These are phyloP conservation scores for Colletotrichum tropicale DNA, from an alignment of 2,329 filamentous ascomycete genomes.

Conservation along the genomic window DNA sequence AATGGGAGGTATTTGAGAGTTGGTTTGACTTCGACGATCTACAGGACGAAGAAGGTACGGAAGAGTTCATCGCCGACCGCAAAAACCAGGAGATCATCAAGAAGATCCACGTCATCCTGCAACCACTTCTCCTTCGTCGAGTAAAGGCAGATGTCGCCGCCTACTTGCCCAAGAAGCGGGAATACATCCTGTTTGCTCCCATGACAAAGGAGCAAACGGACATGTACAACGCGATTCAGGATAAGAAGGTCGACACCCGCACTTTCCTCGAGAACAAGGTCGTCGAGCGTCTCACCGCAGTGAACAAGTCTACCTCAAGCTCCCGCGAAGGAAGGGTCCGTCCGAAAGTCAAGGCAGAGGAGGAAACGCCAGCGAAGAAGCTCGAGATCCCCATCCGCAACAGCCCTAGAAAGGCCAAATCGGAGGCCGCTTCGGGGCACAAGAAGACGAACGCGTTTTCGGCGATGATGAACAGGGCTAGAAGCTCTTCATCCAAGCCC, in stretches of 20 bases:
- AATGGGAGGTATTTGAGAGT: conserved; percentile 88
- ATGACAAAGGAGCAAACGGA: conserved; percentile 91
- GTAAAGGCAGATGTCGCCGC: conserved; percentile 94
- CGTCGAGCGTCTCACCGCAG: conserved; percentile 60
- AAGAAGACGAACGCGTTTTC: conserved; percentile 52
- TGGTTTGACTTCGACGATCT: conserved; percentile 98
- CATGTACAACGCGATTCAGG: conserved; percentile 72
- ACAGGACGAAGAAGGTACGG: conserved; percentile 79
- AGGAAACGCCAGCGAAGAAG: conserved; percentile 8
- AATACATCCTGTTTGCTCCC: conserved; percentile 94
- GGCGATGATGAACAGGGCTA: conserved; percentile 51
- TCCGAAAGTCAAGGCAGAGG: conserved; percentile 21
- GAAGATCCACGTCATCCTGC: conserved; percentile 91
- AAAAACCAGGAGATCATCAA: conserved; percentile 59
- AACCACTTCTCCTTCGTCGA: conserved; percentile 85
- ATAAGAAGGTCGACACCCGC: conserved; percentile 65
- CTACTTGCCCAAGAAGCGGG: conserved; percentile 91
- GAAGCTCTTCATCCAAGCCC: conserved; percentile 24
- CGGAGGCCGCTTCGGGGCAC: conserved; percentile 20
- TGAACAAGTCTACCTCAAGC: conserved; percentile 31
- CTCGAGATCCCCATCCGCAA: conserved; percentile 38
- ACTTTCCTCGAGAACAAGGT: conserved; percentile 85
- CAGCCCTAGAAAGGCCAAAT: conserved; percentile 36
- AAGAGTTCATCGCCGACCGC: conserved; percentile 80
- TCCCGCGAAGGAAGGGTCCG: conserved; percentile 34